phyloP scores from a whole-genome alignment of 257 asterid species.

The Echites panduratus region DNA sequence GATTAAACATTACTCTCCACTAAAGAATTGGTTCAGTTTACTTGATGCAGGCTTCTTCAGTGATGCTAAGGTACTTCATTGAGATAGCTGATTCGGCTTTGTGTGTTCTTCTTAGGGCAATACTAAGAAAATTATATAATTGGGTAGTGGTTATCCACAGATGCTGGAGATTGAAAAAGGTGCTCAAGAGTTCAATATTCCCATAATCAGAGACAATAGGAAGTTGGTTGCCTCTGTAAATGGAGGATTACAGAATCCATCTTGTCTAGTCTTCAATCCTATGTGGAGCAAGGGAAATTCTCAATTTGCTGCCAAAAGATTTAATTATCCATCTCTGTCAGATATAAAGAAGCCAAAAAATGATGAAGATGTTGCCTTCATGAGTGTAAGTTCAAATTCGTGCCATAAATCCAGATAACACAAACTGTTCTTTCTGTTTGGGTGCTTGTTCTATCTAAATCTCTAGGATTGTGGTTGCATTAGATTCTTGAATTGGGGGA shows the following conservation, averaged over 20 bases:
- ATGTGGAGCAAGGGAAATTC: constrained; percentile 38
- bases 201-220: constrained; percentile 54
- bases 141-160: constrained; percentile 24
- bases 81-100: not conserved
- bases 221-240: constrained; percentile 62
- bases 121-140: not conserved
- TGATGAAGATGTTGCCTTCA: constrained; percentile 81
- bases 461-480: constrained; percentile 11
- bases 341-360: constrained; percentile 47
- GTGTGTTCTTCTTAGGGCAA: constrained; percentile 4
- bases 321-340: constrained; percentile 43
- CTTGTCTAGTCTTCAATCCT: constrained; percentile 64
- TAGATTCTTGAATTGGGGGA: constrained; percentile 87
- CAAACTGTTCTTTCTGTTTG: not conserved
- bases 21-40: constrained; percentile 39
- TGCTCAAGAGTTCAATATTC: constrained; percentile 61
- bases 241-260: constrained; percentile 78
- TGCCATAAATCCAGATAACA: not conserved
- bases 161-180: constrained; percentile 73
- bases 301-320: constrained; percentile 24
- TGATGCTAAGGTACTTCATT: constrained; percentile 46
- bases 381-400: constrained; percentile 52
- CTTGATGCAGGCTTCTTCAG: constrained; percentile 71
- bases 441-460: not conserved
- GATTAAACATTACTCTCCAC: constrained; percentile 27